Evolutionary conservation across 495 filamentous ascomycete species (phyloP).

Genomic region (Elasticomyces elasticus): DNA sequence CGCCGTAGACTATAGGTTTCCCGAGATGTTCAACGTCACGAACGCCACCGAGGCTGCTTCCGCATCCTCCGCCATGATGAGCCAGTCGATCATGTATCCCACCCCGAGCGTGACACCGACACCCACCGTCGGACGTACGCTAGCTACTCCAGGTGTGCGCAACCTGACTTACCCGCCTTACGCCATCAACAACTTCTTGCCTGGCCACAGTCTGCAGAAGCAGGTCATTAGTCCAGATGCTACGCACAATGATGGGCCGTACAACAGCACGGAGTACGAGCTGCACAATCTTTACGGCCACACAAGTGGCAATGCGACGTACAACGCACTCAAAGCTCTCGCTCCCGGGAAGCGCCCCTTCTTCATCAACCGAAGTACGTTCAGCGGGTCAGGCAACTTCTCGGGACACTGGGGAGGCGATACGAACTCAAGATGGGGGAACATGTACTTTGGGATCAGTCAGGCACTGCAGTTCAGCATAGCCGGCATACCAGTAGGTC

Average conservation of each 20-base stretch:
- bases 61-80: conserved; percentile 11
- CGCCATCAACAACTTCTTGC: conserved; percentile 21
- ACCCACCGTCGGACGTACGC: conserved; percentile 10
- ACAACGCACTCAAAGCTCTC: conserved; percentile 13
- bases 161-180: conserved; percentile 22
- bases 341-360: conserved; percentile 16
- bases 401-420: conserved; percentile 48
- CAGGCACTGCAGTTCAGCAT: conserved; percentile 19
- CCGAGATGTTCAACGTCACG: conserved; percentile 18
- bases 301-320: conserved; percentile 14
- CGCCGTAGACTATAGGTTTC: conserved; percentile 17
- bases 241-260: conserved; percentile 18
- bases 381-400: conserved; percentile 16
- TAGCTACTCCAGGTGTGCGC: conserved; percentile 16
- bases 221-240: conserved; percentile 20
- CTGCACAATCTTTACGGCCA: conserved; percentile 22
- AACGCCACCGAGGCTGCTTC: conserved; percentile 22
- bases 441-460: conserved; percentile 37
- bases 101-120: conserved; percentile 11
- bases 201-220: conserved; percentile 18
- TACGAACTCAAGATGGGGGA: conserved; percentile 40
- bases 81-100: conserved; percentile 11
- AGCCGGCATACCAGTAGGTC: conserved; percentile 11
- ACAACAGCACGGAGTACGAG: conserved; percentile 23
- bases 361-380: conserved; percentile 17